These are phyloP conservation scores for Monoraphidium neglectum DNA, from an alignment of 139 green algal species.

Conservation along the genomic window DNA sequence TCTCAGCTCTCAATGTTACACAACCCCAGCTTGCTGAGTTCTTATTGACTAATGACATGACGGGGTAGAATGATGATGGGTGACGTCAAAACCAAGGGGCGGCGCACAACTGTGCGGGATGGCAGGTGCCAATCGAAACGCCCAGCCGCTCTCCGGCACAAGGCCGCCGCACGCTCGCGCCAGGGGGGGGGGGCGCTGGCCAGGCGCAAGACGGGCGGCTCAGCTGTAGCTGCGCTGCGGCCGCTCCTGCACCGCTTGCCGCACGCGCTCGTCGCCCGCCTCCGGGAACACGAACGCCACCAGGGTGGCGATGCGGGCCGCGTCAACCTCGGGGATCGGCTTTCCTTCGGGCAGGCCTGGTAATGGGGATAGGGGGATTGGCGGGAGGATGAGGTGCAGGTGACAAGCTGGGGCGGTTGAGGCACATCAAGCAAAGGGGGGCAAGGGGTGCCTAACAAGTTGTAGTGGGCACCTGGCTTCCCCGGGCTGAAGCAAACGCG, in stretches of 20 bases:
- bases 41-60: too few species aligned
- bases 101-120: too few species aligned
- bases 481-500: background rate
- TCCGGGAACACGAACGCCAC: constrained; percentile 32
- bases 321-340: constrained; percentile 31
- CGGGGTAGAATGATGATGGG: too few species aligned
- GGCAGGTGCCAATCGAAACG: too few species aligned
- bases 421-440: background rate
- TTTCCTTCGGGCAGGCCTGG: constrained; percentile 48
- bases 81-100: too few species aligned
- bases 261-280: constrained; percentile 19
- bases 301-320: constrained; percentile 20
- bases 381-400: background rate
- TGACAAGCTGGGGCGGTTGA: background rate
- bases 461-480: background rate
- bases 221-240: too few species aligned
- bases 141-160: too few species aligned
- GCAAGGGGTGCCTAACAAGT: background rate
- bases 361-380: background rate
- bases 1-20: too few species aligned
- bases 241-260: background rate
- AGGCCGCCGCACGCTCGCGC: too few species aligned
- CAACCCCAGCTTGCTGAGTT: too few species aligned
- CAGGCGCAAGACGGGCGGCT: too few species aligned
- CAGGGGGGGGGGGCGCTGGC: too few species aligned